Evolutionary conservation across 371 early-diverging fungal genomes (phyloP).

Genomic region (Chytridium lagenaria): DNA sequence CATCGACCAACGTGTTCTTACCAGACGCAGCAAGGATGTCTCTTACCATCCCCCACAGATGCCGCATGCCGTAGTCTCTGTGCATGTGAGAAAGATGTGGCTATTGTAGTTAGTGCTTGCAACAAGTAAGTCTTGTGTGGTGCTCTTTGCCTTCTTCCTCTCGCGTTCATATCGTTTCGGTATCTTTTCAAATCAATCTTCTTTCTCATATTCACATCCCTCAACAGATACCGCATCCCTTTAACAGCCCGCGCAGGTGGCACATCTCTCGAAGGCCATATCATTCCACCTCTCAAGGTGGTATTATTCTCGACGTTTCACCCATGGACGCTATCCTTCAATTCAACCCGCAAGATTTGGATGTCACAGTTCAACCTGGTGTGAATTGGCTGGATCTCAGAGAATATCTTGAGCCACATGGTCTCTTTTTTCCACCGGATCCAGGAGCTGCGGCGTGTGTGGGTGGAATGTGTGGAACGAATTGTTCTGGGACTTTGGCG

Average conservation of each 20-base stretch:
- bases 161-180: background rate
- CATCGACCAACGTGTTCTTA: background rate
- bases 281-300: conserved; percentile 55
- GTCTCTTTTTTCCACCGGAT: conserved; percentile 72
- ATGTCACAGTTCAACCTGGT: conserved; percentile 70
- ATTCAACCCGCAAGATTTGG: conserved; percentile 66
- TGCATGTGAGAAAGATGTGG: conserved; percentile 30
- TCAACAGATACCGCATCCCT: conserved; percentile 53
- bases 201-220: no score
- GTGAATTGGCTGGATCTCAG: conserved; percentile 67
- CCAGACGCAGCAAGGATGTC: conserved; percentile 27
- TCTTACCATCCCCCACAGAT: conserved; percentile 29
- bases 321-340: conserved; percentile 65
- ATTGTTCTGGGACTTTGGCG: conserved; percentile 63
- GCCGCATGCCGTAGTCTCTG: conserved; percentile 32
- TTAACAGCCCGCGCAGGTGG: conserved; percentile 64
- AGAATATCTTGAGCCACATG: conserved; percentile 48
- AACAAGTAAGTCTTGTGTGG: conserved; percentile 25
- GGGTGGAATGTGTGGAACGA: conserved; percentile 74
- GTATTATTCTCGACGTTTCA: conserved; percentile 62
- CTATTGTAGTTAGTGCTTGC: conserved; percentile 28
- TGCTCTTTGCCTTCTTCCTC: background rate
- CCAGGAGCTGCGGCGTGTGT: conserved; percentile 69
- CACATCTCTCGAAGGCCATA: conserved; percentile 66
- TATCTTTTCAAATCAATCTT: no score